Evolutionary conservation across 257 asterid genomes (phyloP), one percentile per base, ranked within the genome.

Genomic region (Nicotiana knightiana): DNA sequence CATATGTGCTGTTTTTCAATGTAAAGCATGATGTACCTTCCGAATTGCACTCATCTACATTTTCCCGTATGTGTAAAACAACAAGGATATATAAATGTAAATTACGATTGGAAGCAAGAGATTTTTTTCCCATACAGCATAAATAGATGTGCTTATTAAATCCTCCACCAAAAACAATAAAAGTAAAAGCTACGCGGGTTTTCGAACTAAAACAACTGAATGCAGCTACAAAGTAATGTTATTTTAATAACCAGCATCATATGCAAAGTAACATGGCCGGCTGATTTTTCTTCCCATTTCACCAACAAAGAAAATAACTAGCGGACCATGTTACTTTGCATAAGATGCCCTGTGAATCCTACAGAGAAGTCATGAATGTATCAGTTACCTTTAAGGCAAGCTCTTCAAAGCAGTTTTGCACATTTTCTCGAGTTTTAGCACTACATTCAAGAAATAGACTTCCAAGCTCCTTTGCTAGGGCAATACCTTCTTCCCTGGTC

Each of bases 361-460:
- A 62, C 82, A 77, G 46, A 59, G 10, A 24, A 5, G 5, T 17
- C 65, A 76, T 18, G 26, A 55, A 89, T 63, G 67, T 35, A 67
- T 21, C 21, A 2, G 10, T 58, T 88, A 93, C 99, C 98, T 95
- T 92, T 77, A 89, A 84, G 35, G 93, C 92, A 6, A 95, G 92
- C 83, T 92, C 97, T 86, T 90, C 94, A 86, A 95, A 95, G 87
- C 98, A 91, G 61, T 81, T 84, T 84, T 95, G 95, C 83, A 95
- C 98, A 67, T 95, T 95, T 85, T 88, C 94, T 83, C 99, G 91
- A 48, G 98, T 95, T 89, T 84, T 92, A 82, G 99, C 97, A 84
- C 99, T 95, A 87, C 98, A 92, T 89, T 95, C 99, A 79, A 91
- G 84, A 88, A 92, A 95, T 35, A 92, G 86, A 76, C 91, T 85